Evolutionary conservation across 2,329 filamentous ascomycete genomes (phyloP), one percentile per base, ranked within the genome.

Genomic region (Metarhizium guizhouense): DNA sequence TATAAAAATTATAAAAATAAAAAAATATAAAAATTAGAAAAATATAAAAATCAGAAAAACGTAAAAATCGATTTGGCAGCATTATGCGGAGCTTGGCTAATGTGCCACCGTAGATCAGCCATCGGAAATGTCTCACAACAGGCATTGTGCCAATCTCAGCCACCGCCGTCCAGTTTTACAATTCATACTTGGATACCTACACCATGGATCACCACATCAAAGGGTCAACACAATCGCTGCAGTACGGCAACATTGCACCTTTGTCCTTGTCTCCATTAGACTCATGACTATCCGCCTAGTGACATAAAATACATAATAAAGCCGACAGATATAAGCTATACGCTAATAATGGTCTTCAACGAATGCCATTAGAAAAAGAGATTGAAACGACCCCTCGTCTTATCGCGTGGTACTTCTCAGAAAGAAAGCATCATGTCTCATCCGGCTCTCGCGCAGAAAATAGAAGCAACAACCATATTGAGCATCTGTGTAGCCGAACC

Each of bases 281-380:
- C 45, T 34, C 52, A 32, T 54, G 52, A 20, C 52, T 50, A 38
- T 49, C 45, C 25, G 45, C 32, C 29, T 49, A 49, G 52, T 49
- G 45, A 49, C 45, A 54, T 49, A 43, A 40, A 43, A 43, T 54
- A 43, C 43, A 54, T 38, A 42, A 40, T 29, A 54, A 40, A 49
- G 30, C 52, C 52, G 30, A 43, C 45, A 42, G 43, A 49, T 49
- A 49, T 30, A 38, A 42, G 47, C 18, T 54, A 38, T 29, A 54
- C 52, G 52, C 52, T 54, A 18, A 49, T n/a, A 49, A 36, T 43
- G 34, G 45, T 47, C 52, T 25, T 30, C 8, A 36, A 29, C 43
- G 20, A 48, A 38, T 30, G 45, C 18, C 45, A 29, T 34, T 54
- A n/a, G 34, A 51, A 51, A 51, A 51, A 5, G 10, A 20, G 48